Conservation (phyloP, 2,329 filamentous ascomycete species). For the Fusarium sp. region DNA sequence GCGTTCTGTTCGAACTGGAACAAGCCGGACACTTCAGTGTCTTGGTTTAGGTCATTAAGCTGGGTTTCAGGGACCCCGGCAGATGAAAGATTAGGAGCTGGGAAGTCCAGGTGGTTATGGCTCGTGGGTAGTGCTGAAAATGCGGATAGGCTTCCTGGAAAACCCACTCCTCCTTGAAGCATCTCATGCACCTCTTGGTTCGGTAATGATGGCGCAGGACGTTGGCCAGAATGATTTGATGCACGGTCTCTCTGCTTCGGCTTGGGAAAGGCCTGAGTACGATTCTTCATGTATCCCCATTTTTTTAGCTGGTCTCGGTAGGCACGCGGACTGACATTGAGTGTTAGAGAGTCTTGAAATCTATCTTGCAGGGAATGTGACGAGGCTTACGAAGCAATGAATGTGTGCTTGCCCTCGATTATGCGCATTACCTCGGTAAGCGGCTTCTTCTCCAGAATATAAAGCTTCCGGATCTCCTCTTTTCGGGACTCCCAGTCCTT, state of each 20-base stretch:
- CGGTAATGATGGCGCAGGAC: neutral
- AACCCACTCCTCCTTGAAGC: neutral
- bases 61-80: too few species aligned
- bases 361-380: too few species aligned
- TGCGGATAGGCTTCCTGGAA: neutral
- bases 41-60: too few species aligned
- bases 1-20: neutral
- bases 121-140: too few species aligned
- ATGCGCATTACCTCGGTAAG: too few species aligned
- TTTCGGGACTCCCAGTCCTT: too few species aligned
- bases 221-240: neutral
- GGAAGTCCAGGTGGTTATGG: too few species aligned
- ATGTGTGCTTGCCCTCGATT: slow-evolving; percentile 2
- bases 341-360: too few species aligned
- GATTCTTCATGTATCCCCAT: slow-evolving; percentile 4
- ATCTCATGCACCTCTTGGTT: too few species aligned
- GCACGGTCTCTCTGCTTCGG: neutral
- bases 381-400: slow-evolving; percentile 12
- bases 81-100: too few species aligned
- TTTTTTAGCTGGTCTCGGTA: neutral
- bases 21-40: neutral
- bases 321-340: neutral
- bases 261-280: neutral
- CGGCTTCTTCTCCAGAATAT: too few species aligned
- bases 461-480: too few species aligned